phyloP scores from a whole-genome alignment of 2,329 filamentous ascomycete genomes.

The Colletotrichum camelliae region DNA sequence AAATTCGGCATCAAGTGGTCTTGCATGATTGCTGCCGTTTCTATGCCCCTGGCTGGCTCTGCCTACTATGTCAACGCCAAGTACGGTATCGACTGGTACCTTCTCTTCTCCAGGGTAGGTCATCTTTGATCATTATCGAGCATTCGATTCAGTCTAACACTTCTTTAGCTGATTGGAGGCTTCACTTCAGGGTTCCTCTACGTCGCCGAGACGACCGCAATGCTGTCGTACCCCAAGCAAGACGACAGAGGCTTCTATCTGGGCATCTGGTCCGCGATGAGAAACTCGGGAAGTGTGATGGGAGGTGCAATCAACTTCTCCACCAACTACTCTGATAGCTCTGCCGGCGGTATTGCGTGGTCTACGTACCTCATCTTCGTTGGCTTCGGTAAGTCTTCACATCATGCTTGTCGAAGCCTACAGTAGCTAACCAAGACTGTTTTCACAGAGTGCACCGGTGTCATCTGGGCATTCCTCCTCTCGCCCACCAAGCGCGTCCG shows the following conservation, averaged over 20 bases:
- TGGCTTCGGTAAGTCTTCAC: conserved; percentile 22
- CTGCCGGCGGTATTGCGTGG: conserved; percentile 29
- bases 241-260: conserved; percentile 23
- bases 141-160: not conserved
- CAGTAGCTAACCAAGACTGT: not conserved
- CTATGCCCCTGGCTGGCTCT: conserved; percentile 38
- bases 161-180: not conserved
- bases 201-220: conserved; percentile 31
- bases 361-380: conserved; percentile 34
- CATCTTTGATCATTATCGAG: rapidly evolving
- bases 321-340: conserved; percentile 38
- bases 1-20: conserved; percentile 41
- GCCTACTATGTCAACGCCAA: conserved; percentile 37
- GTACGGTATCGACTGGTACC: conserved; percentile 33
- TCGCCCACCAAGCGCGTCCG: conserved; percentile 32
- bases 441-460: conserved; percentile 28
- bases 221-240: conserved; percentile 26
- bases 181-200: conserved; percentile 28
- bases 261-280: conserved; percentile 28
- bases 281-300: conserved; percentile 35
- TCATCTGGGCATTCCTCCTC: conserved; percentile 29
- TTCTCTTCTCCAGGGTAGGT: conserved; percentile 31
- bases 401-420: rapidly evolving
- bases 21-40: conserved; percentile 38
- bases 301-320: conserved; percentile 54